Conservation (phyloP, 2,329 filamentous ascomycete species). For the Colletotrichum eremochloae region DNA sequence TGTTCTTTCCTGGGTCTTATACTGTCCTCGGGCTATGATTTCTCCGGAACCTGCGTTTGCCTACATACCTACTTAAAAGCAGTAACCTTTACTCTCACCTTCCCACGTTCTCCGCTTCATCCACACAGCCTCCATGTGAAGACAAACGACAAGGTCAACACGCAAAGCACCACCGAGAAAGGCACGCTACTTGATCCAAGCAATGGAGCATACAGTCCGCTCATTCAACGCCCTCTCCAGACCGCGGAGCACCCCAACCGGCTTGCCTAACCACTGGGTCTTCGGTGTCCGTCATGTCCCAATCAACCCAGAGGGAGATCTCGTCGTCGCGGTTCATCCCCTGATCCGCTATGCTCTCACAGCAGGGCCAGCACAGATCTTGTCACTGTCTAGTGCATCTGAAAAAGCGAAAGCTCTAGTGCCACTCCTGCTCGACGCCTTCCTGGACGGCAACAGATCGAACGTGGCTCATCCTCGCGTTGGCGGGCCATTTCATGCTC, state of each 20-base stretch:
- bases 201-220: neutral
- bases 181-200: neutral
- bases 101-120: neutral
- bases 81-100: neutral
- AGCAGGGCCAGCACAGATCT: neutral
- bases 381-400: neutral
- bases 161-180: neutral
- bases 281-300: conserved; percentile 12
- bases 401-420: neutral
- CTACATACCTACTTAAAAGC: neutral
- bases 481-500: neutral
- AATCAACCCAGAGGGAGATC: neutral
- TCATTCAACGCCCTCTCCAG: conserved; percentile 13
- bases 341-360: neutral
- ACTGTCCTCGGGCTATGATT: neutral
- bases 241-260: neutral
- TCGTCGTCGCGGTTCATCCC: conserved; percentile 3
- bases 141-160: neutral
- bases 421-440: neutral
- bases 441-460: neutral
- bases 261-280: conserved; percentile 12
- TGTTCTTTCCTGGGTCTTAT: neutral
- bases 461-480: neutral
- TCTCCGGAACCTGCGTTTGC: neutral
- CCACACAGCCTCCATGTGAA: neutral